These are phyloP conservation scores for Coriaria nepalensis DNA, from an alignment of 306 rosid species.

Conservation along the genomic window DNA sequence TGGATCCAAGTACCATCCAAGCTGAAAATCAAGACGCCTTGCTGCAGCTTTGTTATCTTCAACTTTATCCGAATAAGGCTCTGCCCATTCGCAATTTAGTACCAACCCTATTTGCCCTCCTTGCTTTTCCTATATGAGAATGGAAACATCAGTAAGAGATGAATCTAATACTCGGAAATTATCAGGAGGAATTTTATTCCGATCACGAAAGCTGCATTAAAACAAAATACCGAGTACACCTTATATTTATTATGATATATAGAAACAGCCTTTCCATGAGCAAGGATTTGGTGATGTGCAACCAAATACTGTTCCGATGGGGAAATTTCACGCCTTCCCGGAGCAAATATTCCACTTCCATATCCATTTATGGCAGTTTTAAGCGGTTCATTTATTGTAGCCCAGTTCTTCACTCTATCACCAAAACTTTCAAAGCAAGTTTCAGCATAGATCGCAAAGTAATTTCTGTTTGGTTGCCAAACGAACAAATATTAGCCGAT, in stretches of 20 bases:
- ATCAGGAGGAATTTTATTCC: no score
- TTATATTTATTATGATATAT: constrained; percentile 66
- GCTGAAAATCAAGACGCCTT: constrained; percentile 83
- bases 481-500: no score
- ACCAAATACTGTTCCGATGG: constrained; percentile 58
- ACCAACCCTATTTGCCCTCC: constrained; percentile 69
- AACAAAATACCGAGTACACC: no score
- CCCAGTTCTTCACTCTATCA: constrained; percentile 87
- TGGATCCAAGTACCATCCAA: constrained; percentile 89
- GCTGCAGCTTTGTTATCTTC: constrained; percentile 71
- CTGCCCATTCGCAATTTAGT: constrained; percentile 91
- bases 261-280: constrained; percentile 75
- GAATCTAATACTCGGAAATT: no score
- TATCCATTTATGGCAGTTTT: constrained; percentile 78
- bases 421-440: constrained; percentile 86
- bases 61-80: constrained; percentile 56
- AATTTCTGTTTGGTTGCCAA: constrained; percentile 42
- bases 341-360: constrained; percentile 48
- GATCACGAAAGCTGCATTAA: no score
- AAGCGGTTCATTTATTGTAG: constrained; percentile 78
- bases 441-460: constrained; percentile 67
- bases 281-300: constrained; percentile 77
- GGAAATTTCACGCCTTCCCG: constrained; percentile 59
- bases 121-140: constrained; percentile 44
- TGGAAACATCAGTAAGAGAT: constrained; percentile 8